Evolutionary conservation across 75 land plant species (phyloP), one percentile per base, ranked within the genome.

Genomic region (Adiantum capillusveneris): DNA sequence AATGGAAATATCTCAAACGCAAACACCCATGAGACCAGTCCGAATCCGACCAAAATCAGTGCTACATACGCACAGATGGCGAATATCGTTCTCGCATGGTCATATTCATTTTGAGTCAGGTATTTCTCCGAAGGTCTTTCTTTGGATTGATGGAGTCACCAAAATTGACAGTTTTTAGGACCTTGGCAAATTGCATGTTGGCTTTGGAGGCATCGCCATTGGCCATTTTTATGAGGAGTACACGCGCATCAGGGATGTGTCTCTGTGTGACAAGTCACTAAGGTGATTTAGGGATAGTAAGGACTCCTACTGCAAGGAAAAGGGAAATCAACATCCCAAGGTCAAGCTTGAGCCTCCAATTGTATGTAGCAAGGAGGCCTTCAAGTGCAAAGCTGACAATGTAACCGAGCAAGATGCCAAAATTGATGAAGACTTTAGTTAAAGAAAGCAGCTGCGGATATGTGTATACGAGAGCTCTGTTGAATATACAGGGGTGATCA

Each of bases 271-370:
- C 79, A 11, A 87, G 93, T 94, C 97, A 91, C 18, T 94, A 75
- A 0, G 97, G 97, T 24, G 94, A 88, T 44, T 91, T 94, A 2
- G 97, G 97, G 89, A 91, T 87, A 5, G 62, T 20, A 0, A 82
- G 46, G 18, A 82, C 93, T 2, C 76, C 84, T 12, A 62, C 0
- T 0, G 58, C 84, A 5, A 91, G 55, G n/a, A 43, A 54, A 17
- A 80, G 25, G 2, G 97, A 72, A 0, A 94, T 94, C 3, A 84
- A 13, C 42, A 68, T 79, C 0, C 89, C 94, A 0, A 82, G 2
- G 6, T 84, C 94, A 17, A 91, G 72, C 97, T 88, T 91, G 6
- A 88, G 20, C 19, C 97, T 60, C 97, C 97, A 91, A 45, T 61
- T 65, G 20, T 81, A 5, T 41, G 58, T 16, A 0, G 0, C 18